These are phyloP conservation scores for Daldinia bambusicola DNA, from an alignment of 495 filamentous ascomycete species.

Conservation along the genomic window DNA sequence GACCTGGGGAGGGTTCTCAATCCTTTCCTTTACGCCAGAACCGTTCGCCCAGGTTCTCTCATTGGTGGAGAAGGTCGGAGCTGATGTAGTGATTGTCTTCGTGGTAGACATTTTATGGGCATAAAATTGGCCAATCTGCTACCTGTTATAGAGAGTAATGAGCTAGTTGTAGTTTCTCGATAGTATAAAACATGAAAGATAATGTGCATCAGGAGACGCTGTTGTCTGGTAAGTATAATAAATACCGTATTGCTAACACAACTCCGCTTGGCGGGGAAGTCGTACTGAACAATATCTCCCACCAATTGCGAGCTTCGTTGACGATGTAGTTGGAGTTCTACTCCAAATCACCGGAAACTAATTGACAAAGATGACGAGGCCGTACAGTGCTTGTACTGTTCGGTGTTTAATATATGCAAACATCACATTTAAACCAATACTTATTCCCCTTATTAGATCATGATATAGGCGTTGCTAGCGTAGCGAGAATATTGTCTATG, in stretches of 20 bases:
- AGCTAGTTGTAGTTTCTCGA: not conserved
- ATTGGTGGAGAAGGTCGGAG: slow-evolving; percentile 2
- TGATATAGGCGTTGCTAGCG: not conserved
- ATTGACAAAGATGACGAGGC: not conserved
- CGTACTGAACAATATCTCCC: slow-evolving; percentile 13
- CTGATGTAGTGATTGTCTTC: slow-evolving; percentile 18
- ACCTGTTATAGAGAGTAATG: not conserved
- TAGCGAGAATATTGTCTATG: not conserved
- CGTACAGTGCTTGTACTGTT: not conserved
- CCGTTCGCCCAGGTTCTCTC: slow-evolving; percentile 9
- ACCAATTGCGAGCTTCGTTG: slow-evolving; percentile 30
- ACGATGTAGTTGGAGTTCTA: slow-evolving; percentile 6
- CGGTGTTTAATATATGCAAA: not conserved
- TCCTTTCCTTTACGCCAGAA: slow-evolving; percentile 26
- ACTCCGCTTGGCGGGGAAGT: slow-evolving; percentile 34
- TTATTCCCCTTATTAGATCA: not conserved
- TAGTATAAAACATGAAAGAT: slow-evolving; percentile 1
- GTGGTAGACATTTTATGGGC: slow-evolving; percentile 24
- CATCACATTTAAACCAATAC: not conserved
- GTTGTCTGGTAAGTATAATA: not conserved
- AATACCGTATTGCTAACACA: slow-evolving; percentile 21
- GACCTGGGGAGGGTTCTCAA: slow-evolving; percentile 40
- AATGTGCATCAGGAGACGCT: no score
- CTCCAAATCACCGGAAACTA: slow-evolving; percentile 24
- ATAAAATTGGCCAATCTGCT: not conserved